Evolutionary conservation across 2,329 filamentous ascomycete species (phyloP), one percentile per base, ranked within the genome.

Genomic region (Diplodia mutila): DNA sequence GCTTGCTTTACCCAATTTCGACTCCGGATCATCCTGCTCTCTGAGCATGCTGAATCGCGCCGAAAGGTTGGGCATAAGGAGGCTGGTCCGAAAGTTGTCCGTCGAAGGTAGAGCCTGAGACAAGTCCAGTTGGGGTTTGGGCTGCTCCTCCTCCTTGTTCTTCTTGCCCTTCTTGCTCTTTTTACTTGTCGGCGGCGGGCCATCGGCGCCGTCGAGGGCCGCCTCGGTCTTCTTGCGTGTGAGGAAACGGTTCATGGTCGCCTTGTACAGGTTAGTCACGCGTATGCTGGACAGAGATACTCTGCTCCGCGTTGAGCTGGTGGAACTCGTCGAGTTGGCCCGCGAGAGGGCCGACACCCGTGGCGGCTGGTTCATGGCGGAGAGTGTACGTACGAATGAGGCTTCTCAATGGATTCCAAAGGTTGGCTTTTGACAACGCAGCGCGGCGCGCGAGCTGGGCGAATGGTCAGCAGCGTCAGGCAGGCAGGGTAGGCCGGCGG

Each of bases 1-100:
- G 78, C 91, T 95, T 18, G 94, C 94, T 79, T 98, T 97, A 68
- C 94, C 94, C 37, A 97, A 86, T 77, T 93, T 91, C 1, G 93
- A 94, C 70, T 84, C 90, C 1, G 94, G 94, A 74, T 97, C 93
- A 77, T 97, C 94, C 77, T 97, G 94, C 79, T 97, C 94, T 74
- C 93, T 86, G 37, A 98, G 83, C 94, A 98, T 98, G 72, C 94
- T 98, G 78, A 99, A 99, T 7, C 95, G 89, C 14, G 94, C 93
- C 0, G 94, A 98, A 4, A 99, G 85, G 51, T 94, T 94, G 0
- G 93, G 94, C 94, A 99, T 97, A 70, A 99, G 84, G 68, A 99
- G 82, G 83, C 95, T 98, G 3, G 95, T 99, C 67, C 95, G 89
- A 79, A 99, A 98, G 75, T 98, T 90, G 79, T 98, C 93, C 55